A percentile compares a stretch with the other conserved stretches of the same genome.
Evolutionary conservation across 2,329 filamentous ascomycete genomes (phyloP).

Genomic region (Sporothrix brunneoviolacea): DNA sequence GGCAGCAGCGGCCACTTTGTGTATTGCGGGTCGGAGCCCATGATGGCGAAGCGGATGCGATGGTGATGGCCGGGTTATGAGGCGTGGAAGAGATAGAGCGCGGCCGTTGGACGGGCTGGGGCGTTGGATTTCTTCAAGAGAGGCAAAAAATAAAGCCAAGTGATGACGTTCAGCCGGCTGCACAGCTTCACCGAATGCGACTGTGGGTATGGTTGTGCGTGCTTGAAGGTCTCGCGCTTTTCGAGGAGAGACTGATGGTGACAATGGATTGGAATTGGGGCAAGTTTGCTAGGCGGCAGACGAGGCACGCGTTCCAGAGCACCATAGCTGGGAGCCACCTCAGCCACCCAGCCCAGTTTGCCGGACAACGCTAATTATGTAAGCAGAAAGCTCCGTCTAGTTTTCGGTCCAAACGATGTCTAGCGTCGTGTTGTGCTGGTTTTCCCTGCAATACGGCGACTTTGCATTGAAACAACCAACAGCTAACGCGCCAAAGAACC

Average conservation of each 20-base stretch:
- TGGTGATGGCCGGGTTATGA: too few species aligned
- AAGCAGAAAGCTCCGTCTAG: constrained; percentile 1
- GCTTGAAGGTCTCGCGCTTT: constrained; percentile 3
- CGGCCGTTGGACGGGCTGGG: too few species aligned
- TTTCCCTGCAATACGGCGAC: neutral
- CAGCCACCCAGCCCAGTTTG: neutral
- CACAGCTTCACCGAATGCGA: neutral
- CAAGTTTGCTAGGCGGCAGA: constrained; percentile 19
- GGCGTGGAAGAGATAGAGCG: neutral
- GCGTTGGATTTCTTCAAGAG: too few species aligned
- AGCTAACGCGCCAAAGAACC: neutral
- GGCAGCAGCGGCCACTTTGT: constrained; percentile 77
- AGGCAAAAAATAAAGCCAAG: too few species aligned
- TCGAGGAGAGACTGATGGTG: neutral
- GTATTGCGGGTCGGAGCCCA: constrained; percentile 77
- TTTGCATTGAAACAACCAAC: neutral
- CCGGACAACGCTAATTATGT: constrained; percentile 3
- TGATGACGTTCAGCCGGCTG: too few species aligned
- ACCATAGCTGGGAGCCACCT: too few species aligned
- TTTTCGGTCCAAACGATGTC: too few species aligned
- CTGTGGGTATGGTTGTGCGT: neutral
- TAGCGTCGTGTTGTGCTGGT: too few species aligned
- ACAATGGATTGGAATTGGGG: constrained; percentile 7
- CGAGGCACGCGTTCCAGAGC: constrained; percentile 19
- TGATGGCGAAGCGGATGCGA: constrained; percentile 31